Conservation (phyloP, 2,329 filamentous ascomycete species). For the Verticillium zaregamsianum region DNA sequence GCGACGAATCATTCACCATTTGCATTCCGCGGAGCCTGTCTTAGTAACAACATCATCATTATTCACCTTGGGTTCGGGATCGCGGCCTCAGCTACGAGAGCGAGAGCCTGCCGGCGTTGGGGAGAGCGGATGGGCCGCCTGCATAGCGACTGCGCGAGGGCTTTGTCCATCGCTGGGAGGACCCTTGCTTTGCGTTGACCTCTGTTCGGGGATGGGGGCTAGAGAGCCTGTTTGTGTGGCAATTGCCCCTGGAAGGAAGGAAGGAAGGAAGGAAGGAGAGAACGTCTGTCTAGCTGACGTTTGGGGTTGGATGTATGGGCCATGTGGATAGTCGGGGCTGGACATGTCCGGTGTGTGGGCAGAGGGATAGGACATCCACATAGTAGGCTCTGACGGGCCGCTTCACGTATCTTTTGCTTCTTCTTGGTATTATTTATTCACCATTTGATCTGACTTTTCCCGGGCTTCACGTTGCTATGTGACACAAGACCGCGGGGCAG, state of each 20-base stretch:
- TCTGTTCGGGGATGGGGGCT: not conserved
- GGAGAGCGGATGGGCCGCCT: not conserved
- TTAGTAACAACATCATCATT: not conserved
- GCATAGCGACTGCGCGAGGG: conserved; percentile 1
- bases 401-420: not conserved
- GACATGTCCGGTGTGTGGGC: no score
- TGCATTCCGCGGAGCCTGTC: not conserved
- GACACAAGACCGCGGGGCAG: not conserved
- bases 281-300: not conserved
- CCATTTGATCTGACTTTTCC: not conserved
- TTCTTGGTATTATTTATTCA: not conserved
- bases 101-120: not conserved
- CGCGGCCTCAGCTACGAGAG: not conserved
- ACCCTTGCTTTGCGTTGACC: not conserved
- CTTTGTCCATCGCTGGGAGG: not conserved
- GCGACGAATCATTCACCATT: not conserved
- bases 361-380: not conserved
- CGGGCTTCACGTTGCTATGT: not conserved
- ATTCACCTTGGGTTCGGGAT: not conserved
- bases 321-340: not conserved
- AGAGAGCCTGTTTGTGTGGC: no score
- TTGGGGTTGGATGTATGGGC: not conserved
- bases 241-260: no score
- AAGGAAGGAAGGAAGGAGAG: no score
- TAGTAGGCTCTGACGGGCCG: not conserved